These are phyloP conservation scores for Tremella yokohamensis DNA, from an alignment of 768 basidiomycete species.

Conservation along the genomic window DNA sequence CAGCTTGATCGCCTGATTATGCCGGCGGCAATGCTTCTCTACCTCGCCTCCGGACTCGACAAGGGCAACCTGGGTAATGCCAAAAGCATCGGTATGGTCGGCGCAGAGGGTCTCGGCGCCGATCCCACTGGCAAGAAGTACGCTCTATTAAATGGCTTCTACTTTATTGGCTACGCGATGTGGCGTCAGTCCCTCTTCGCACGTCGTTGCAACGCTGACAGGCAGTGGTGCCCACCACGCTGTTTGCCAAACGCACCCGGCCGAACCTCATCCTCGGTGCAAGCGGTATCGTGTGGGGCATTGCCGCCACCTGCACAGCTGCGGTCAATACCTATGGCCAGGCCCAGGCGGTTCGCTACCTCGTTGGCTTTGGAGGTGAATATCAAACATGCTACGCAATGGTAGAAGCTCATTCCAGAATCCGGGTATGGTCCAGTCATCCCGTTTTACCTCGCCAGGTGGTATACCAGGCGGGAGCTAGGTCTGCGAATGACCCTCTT, in stretches of 20 bases:
- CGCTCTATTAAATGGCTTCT: constrained; percentile 18
- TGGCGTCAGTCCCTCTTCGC: constrained; percentile 17
- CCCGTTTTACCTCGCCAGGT: constrained; percentile 10
- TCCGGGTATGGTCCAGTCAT: constrained; percentile 13
- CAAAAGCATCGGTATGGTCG: constrained; percentile 22
- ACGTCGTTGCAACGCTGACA: neutral
- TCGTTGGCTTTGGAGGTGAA: constrained; percentile 12
- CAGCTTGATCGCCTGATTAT: constrained; percentile 2
- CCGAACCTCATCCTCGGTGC: constrained; percentile 14
- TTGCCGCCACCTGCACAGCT: constrained; percentile 21
- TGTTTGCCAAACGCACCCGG: constrained; percentile 20
- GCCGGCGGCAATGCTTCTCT: neutral
- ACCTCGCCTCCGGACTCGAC: neutral
- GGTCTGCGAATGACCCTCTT: constrained; percentile 8
- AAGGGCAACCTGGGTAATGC: constrained; percentile 32
- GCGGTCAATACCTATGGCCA: constrained; percentile 16
- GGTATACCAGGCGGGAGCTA: constrained; percentile 10
- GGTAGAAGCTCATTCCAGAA: neutral
- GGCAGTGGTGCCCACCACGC: constrained; percentile 19
- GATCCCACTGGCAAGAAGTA: constrained; percentile 21
- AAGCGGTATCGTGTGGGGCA: constrained; percentile 21
- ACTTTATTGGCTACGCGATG: constrained; percentile 21
- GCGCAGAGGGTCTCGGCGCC: constrained; percentile 15
- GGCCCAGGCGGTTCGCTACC: constrained; percentile 13
- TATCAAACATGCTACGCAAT: too few relatives aligned